These are phyloP conservation scores for Phytophthora agathidicida DNA, from an alignment of 352 stramenopile species.

Conservation along the genomic window DNA sequence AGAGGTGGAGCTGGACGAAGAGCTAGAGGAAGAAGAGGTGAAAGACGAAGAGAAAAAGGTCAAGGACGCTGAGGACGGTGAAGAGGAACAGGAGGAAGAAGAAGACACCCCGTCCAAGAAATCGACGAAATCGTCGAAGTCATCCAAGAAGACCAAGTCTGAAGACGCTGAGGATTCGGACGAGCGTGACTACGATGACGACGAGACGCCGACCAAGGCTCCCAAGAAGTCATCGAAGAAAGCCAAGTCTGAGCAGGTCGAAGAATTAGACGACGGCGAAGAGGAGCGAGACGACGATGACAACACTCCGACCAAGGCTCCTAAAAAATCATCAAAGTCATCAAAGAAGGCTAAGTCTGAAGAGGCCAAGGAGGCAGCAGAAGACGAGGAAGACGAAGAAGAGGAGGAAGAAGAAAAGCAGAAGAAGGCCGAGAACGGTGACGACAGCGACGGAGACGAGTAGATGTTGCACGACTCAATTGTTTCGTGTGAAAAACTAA, in stretches of 20 bases:
- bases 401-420: slow-evolving; percentile 20
- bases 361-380: background rate
- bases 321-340: background rate
- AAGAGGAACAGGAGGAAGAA: slow-evolving; percentile 20
- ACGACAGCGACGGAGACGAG: slow-evolving; percentile 10
- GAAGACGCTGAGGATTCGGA: slow-evolving; percentile 1
- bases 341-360: slow-evolving; percentile 1
- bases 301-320: background rate
- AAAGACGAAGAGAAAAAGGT: slow-evolving; percentile 16
- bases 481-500: slow-evolving; percentile 28
- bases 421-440: slow-evolving; percentile 12
- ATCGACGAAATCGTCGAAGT: background rate
- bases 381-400: slow-evolving; percentile 15
- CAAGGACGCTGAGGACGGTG: slow-evolving; percentile 8
- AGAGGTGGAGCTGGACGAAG: slow-evolving; percentile 7
- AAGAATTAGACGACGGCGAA: background rate
- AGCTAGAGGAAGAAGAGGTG: slow-evolving; percentile 15
- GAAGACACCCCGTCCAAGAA: slow-evolving; percentile 3
- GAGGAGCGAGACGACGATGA: background rate
- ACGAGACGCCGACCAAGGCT: slow-evolving; percentile 1
- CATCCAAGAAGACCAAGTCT: slow-evolving; percentile 5
- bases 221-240: slow-evolving; percentile 4
- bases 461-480: background rate
- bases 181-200: slow-evolving; percentile 7
- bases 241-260: background rate